phyloP scores from a whole-genome alignment of 2,329 filamentous ascomycete species.

The Boeremia exigua region DNA sequence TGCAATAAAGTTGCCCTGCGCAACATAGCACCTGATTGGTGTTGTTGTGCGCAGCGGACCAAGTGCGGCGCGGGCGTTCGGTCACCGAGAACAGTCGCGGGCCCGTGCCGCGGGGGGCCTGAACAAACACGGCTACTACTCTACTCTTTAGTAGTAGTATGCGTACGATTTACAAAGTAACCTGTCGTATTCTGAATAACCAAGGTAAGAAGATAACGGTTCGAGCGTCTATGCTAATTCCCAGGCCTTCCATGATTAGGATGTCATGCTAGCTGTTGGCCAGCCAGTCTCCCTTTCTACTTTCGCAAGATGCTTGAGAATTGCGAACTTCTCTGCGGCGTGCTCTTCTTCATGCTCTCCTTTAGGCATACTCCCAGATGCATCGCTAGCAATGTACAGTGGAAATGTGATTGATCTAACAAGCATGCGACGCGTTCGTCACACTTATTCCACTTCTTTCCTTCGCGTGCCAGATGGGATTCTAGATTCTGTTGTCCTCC shows the following conservation, averaged over 20 bases:
- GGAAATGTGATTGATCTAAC: slow-evolving; percentile 2
- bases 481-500: no score
- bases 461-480: background rate
- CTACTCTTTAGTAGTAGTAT: no score
- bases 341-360: background rate
- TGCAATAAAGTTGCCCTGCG: background rate
- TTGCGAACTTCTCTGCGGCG: background rate
- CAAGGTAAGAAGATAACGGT: no score
- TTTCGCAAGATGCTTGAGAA: background rate
- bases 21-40: background rate
- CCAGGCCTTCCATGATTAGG: no score
- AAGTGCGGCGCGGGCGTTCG: background rate
- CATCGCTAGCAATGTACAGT: slow-evolving; percentile 1
- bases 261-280: background rate
- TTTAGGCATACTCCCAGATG: background rate
- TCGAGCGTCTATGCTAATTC: no score
- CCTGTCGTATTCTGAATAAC: no score
- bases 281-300: slow-evolving; percentile 1
- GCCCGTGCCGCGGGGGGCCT: background rate
- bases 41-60: background rate
- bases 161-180: no score
- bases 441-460: slow-evolving; percentile 1
- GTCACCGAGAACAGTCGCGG: background rate
- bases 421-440: background rate
- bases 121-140: background rate